Base-by-base conservation (phyloP, 345 rosid genomes). In the Brassica nigra region DNA sequence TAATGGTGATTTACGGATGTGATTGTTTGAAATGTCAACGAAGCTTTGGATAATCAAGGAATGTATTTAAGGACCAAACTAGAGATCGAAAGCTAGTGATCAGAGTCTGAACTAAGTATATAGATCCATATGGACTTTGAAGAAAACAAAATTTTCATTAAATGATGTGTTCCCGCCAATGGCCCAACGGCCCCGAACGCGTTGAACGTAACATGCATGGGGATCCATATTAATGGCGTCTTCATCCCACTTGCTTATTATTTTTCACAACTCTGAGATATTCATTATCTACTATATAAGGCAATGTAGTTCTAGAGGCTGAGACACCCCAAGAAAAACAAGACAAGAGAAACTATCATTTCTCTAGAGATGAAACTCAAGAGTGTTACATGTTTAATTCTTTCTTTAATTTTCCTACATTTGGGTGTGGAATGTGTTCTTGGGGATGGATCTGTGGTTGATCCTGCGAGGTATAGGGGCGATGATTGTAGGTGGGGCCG, bases 401-500 rank as follows among this genome's bases (percentile, higher is more conserved):
- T 85, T 69, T 80, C 70, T 62, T 68, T 83, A 18, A 23, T 79
- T 73, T 69, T 83, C 64, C 74, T 81, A 34, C 69, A 81, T 69
- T 78, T 78, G 76, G 1, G 57, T 72, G 61, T 70, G 29, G 64
- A 71, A 20, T 75, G 73, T 75, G 76, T 84, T 68, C 61, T 81
- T 65, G 88, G 81, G 11, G 85, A 85, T 78, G 61, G 52, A 15
- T 68, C 75, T 54, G 61, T 78, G 11, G 84, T 74, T 11, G 67
- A 70, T 15, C 70, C 82, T 74, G 63, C 70, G 20, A 59, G 88
- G 70, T 85, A 57, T 64, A 68, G 72, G 71, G 79, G 78, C 54
- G 80, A 81, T 78, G 86, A 73, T 23, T 85, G 88, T 72, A 75
- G 88, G 52, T 83, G 88, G 86, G 73, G 78, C 5, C 61, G 84